Percentiles rank a stretch among this genome's conserved stretches.
These are phyloP conservation scores for Drechslerella dactyloides DNA, from an alignment of 2,329 filamentous ascomycete species.

Conservation along the genomic window DNA sequence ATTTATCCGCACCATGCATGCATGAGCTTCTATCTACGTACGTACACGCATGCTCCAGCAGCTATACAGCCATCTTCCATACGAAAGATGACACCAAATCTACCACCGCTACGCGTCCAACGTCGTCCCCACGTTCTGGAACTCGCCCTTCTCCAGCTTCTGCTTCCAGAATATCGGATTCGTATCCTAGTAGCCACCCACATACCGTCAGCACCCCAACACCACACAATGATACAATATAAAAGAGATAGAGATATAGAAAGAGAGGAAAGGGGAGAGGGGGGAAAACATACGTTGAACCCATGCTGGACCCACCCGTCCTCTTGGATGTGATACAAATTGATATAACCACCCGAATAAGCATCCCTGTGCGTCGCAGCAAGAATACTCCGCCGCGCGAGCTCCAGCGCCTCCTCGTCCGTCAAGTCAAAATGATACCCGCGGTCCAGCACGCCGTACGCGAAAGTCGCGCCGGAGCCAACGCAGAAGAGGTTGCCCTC, in stretches of 20 bases:
- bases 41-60: neutral
- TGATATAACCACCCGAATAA: conserved; percentile 98
- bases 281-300: conserved; percentile 67
- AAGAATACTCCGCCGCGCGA: conserved; percentile 89
- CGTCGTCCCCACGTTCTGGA: conserved; percentile 84
- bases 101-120: conserved; percentile 25
- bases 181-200: conserved; percentile 67
- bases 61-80: neutral
- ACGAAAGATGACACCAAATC: too few relatives aligned
- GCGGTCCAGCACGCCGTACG: conserved; percentile 95
- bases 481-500: conserved; percentile 97
- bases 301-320: conserved; percentile 98
- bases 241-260: conserved; percentile 1
- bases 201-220: neutral
- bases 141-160: conserved; percentile 97
- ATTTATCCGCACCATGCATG: conserved; percentile 10
- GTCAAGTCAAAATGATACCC: conserved; percentile 90
- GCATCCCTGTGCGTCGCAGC: conserved; percentile 96
- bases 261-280: conserved; percentile 3
- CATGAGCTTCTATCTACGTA: neutral
- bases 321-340: conserved; percentile 98
- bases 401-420: conserved; percentile 85
- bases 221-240: too few relatives aligned
- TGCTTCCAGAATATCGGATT: conserved; percentile 99
- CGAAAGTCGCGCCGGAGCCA: conserved; percentile 96